Evolutionary conservation across 805 yeast genomes (phyloP).

Genomic region (Candida alai): DNA sequence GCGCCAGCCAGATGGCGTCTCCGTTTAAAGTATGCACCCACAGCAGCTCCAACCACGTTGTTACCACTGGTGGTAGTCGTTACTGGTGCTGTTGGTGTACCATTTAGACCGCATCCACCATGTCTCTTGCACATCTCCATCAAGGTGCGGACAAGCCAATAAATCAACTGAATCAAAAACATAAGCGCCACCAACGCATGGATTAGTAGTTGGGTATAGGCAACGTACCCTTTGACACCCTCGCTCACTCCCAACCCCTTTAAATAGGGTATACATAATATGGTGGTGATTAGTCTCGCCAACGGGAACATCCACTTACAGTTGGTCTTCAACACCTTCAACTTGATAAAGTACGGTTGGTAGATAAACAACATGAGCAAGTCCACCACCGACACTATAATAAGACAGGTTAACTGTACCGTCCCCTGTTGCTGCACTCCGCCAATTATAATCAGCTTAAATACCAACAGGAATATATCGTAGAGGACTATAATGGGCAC

Average conservation of each 20-base stretch:
- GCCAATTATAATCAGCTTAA: slow-evolving; percentile 42
- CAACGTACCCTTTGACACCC: slow-evolving; percentile 36
- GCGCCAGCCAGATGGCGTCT: too few relatives aligned
- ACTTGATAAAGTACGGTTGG: slow-evolving; percentile 26
- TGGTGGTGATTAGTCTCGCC: slow-evolving; percentile 36
- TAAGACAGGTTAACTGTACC: slow-evolving; percentile 40
- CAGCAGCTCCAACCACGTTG: too few relatives aligned
- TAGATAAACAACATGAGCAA: slow-evolving; percentile 18
- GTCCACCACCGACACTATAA: slow-evolving; percentile 31
- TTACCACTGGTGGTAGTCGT: slow-evolving; percentile 4
- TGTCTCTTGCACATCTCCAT: too few relatives aligned
- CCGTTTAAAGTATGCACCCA: too few relatives aligned
- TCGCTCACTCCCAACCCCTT: slow-evolving; percentile 33
- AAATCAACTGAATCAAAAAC: slow-evolving; percentile 26
- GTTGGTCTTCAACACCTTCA: slow-evolving; percentile 27
- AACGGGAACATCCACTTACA: slow-evolving; percentile 31
- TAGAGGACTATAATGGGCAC: slow-evolving; percentile 35
- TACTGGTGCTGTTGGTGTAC: too few relatives aligned
- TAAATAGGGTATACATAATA: slow-evolving; percentile 44
- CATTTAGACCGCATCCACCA: background rate
- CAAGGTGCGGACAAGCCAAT: slow-evolving; percentile 26
- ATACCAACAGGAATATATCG: slow-evolving; percentile 29
- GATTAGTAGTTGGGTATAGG: slow-evolving; percentile 39
- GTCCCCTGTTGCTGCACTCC: slow-evolving; percentile 40
- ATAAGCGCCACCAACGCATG: slow-evolving; percentile 32